Base-by-base conservation (phyloP, 768 basidiomycete species). In the Rhizopogon salebrosus region DNA sequence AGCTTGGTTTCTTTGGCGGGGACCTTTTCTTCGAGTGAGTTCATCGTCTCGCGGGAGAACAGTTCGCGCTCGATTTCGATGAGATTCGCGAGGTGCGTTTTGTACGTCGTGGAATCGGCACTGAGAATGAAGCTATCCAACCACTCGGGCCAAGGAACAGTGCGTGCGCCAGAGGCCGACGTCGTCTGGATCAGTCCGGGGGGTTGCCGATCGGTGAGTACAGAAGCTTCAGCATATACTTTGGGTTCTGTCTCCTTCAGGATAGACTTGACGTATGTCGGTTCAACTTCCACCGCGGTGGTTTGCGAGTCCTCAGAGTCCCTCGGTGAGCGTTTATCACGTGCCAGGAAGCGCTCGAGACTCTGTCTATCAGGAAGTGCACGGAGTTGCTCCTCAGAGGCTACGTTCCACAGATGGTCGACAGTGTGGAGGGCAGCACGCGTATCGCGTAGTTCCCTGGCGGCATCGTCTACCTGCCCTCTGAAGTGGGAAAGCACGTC, bases 261-360 rank as follows among this genome's bases (percentile, higher is more conserved):
- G 46, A 64, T 67, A 11, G 49, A 20, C 6, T 23, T 35, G 38
- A 43, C 34, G 46, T 48, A 18, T 41, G 57, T 20, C 55, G 51
- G 40, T 49, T 62, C 61, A 39, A 60, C 36, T 20, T 57, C 60
- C 23, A 85, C 80, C 16, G 75, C 74, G 0, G 85, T 87, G 22
- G 62, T 62, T 49, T 82, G 78, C 1, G 86, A 87, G 63, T 86
- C 84, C 61, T 80, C 78, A n/a, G 86, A 87, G 43, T 80, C 84
- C 50, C 83, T 76, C 13, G 78, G 73, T 1, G 66, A 64, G n/a
- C 72, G 70, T 37, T 75, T 72, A 14, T 27, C 8, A 37, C 64
- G 58, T 49, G 52, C 50, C 52, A 62, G n/a, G 22, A 40, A 37
- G 22, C 34, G 53, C 29, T 45, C 42, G 36, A 65, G 43, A 31